Evolutionary conservation across 768 basidiomycete species (phyloP).

Genomic region (Naganishia vishniacii): DNA sequence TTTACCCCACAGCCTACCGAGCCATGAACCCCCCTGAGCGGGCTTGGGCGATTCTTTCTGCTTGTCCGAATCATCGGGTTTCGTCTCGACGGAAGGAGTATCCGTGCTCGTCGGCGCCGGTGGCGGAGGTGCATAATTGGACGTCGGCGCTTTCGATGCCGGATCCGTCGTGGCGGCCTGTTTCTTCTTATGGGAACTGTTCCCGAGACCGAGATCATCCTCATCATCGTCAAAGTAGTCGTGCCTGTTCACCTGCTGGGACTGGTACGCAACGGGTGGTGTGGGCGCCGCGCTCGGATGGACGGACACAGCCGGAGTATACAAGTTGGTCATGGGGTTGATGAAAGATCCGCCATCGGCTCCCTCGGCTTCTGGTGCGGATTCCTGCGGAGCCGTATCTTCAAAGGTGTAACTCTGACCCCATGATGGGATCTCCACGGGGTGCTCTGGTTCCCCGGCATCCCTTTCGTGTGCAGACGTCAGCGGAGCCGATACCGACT

Average conservation of each 20-base stretch:
- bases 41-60: slow-evolving; percentile 8
- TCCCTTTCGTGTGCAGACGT: not conserved
- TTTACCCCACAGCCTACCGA: slow-evolving; percentile 71
- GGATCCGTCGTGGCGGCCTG: not conserved
- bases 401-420: slow-evolving; percentile 26
- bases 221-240: slow-evolving; percentile 62
- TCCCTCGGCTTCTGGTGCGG: slow-evolving; percentile 25
- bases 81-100: slow-evolving; percentile 14
- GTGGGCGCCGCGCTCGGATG: slow-evolving; percentile 7
- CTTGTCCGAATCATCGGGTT: slow-evolving; percentile 21
- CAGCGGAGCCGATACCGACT: not conserved
- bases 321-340: slow-evolving; percentile 41
- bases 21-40: slow-evolving; percentile 55
- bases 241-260: slow-evolving; percentile 33
- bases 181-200: slow-evolving; percentile 52
- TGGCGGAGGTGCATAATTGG: slow-evolving; percentile 44
- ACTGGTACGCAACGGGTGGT: slow-evolving; percentile 10
- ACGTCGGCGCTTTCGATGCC: slow-evolving; percentile 33
- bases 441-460: not conserved
- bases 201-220: slow-evolving; percentile 89
- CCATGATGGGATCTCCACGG: slow-evolving; percentile 24
- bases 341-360: slow-evolving; percentile 29
- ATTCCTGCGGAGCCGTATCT: slow-evolving; percentile 5
- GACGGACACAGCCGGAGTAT: slow-evolving; percentile 8
- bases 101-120: too few relatives aligned